Evolutionary conservation across 495 filamentous ascomycete species (phyloP), one percentile per base, ranked within the genome.

Genomic region (Podospora appendiculata): DNA sequence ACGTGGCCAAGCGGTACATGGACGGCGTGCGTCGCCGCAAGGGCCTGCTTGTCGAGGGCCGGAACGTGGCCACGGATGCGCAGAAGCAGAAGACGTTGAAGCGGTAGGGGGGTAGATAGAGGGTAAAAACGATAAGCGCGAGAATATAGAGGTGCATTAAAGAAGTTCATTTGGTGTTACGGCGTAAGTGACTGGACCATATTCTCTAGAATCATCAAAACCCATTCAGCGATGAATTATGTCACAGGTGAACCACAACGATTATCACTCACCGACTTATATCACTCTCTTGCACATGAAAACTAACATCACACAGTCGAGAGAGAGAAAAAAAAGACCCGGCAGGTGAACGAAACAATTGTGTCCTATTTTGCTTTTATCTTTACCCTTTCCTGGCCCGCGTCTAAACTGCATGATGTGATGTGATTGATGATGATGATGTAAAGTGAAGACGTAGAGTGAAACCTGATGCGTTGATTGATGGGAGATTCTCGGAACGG

Each of bases 71-170:
- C 53, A 79, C 70, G 35, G 85, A 90, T 80, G 93, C 91, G 18
- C 89, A 96, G 82, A 97, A 97, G 82, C 93, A 97, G 79, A 97
- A 95, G 86, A 97, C 89, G 19, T 65, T 98, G 70, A 98, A 98
- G 83, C 80, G 89, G 75, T 97, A 79, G 17, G 34, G 7, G 8
- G 25, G 5, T 25, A 25, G 25, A 25, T 25, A 25, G 25, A 25
- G 25, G 25, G 2, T 25, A 25, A 5, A 25, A 25, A 25, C n/a
- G 25, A 25, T 25, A 5, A 25, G 25, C 25, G 5, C 2, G 5
- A 25, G 5, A 2, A 25, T 25, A 25, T 2, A 25, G 25, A 25
- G 25, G 25, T 5, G 25, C 5, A 25, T 25, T 25, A 2, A 25
- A 25, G 2, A 5, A 5, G 25, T 25, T 25, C 25, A 25, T 5